These are phyloP conservation scores for Metschnikowia vanudenii DNA, from an alignment of 805 yeast genomes.

Conservation along the genomic window DNA sequence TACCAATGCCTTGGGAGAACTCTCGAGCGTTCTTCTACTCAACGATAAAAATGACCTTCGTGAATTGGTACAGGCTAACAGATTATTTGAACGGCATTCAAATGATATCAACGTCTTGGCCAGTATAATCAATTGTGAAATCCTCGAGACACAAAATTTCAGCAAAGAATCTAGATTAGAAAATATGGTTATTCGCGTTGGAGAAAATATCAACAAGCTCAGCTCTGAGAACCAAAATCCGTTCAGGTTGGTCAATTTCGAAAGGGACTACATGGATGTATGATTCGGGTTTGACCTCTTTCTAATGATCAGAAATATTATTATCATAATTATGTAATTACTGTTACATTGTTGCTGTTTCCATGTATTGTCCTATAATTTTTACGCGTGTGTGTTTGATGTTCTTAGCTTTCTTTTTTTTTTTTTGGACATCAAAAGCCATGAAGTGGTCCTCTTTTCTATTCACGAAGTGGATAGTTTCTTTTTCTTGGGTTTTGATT, in stretches of 20 bases:
- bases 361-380: not conserved
- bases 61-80: conserved; percentile 12
- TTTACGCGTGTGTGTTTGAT: not conserved
- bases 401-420: not conserved
- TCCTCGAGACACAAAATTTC: conserved; percentile 28
- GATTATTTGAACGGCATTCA: conserved; percentile 24
- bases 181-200: conserved; percentile 29
- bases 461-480: not conserved
- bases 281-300: not conserved
- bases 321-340: not conserved
- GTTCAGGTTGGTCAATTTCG: conserved; percentile 38
- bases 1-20: conserved; percentile 7
- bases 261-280: conserved; percentile 28
- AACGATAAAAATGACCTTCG: conserved; percentile 5
- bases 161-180: conserved; percentile 32
- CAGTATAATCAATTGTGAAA: conserved; percentile 21
- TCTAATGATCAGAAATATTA: not conserved
- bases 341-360: not conserved
- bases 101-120: conserved; percentile 22
- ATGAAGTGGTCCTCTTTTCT: not conserved
- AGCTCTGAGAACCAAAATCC: conserved; percentile 32
- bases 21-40: conserved; percentile 14
- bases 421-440: not conserved
- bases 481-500: not conserved
- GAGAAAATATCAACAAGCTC: conserved; percentile 30